phyloP scores from a whole-genome alignment of 208 protist genomes.

The Trypanosoma avium region DNA sequence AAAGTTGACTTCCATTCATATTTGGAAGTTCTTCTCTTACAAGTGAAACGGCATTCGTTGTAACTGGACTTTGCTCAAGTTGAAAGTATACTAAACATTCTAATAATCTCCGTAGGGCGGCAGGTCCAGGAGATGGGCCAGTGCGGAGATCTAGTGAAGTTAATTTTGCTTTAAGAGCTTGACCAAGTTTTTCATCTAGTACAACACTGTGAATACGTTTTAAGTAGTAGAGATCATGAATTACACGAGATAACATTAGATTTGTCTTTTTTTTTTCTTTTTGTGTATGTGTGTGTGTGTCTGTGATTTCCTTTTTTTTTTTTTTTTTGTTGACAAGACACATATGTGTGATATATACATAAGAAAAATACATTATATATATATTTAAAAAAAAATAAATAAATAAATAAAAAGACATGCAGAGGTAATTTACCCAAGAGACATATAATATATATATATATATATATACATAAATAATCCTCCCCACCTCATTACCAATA shows the following conservation, averaged over 20 bases:
- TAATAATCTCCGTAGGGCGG: constrained; percentile 53
- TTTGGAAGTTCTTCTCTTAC: constrained; percentile 44
- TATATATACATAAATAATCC: background rate
- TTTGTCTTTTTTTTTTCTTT: background rate
- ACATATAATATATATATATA: constrained; percentile 11
- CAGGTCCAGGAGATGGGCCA: constrained; percentile 41
- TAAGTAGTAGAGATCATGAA: constrained; percentile 73
- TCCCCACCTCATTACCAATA: background rate
- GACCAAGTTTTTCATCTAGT: constrained; percentile 54
- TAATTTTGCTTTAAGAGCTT: constrained; percentile 71
- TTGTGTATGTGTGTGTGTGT: constrained; percentile 5
- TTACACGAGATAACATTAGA: constrained; percentile 59
- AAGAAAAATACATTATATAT: constrained; percentile 7
- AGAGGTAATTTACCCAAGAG: background rate
- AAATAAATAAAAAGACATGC: constrained; percentile 9
- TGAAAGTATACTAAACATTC: constrained; percentile 83
- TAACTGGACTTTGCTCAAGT: constrained; percentile 49
- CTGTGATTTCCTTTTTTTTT: too few relatives aligned
- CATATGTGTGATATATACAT: too few relatives aligned
- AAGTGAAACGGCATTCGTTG: constrained; percentile 56
- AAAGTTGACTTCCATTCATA: constrained; percentile 56
- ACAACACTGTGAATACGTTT: constrained; percentile 69
- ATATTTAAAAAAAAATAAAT: too few relatives aligned
- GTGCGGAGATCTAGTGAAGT: constrained; percentile 63
- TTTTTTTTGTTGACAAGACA: too few relatives aligned